Base-by-base conservation (phyloP, 805 yeast species). In the Blastobotrys americana region DNA sequence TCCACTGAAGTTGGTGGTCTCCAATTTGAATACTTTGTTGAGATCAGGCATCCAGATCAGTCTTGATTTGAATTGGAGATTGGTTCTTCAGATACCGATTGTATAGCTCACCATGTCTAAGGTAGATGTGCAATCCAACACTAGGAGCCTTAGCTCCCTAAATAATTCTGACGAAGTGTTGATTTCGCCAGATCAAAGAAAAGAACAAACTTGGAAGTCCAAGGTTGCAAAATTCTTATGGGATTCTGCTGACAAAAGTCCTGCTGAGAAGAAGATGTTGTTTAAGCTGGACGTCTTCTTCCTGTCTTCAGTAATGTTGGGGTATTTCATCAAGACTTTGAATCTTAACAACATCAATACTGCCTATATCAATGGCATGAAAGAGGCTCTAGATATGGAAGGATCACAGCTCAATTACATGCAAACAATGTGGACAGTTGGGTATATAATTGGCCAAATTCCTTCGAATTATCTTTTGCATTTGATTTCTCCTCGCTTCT, bases 381-480 rank as follows among this genome's bases (percentile, higher is more conserved):
- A 64, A 43, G 74, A 72, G 51, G 59, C 66, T 52, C 70, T 65
- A 46, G 46, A 54, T 21, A 68, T 72, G 71, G 50, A 56, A 34
- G 66, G 60, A 15, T 68, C 67, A 44, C 73, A 75, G 47, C 70
- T 68, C 50, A 73, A 75, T 53, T 67, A 68, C 46, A 50, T 73
- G 56, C 56, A 59, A 3, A 66, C 77, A 0, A 48, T 67, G 22
- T 74, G 72, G 70, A 69, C 78, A 0, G 72, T 71, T 17, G 80
- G 80, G 15, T 74, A 75, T 45, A 68, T 73, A 39, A 51, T 76
- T 31, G 77, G 77, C 28, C 76, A 71, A 47, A 64, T 74, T 22
- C 80, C 80, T 6, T 66, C 76, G 0, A 51, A 51, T 16, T 43
- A 54, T n/a, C 53, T 74, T 8, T 54, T 73, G 42, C 71, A 68